Evolutionary conservation across 225 moss, liverwort and hornwort species (phyloP).

Genomic region (Lunularia cruciata): DNA sequence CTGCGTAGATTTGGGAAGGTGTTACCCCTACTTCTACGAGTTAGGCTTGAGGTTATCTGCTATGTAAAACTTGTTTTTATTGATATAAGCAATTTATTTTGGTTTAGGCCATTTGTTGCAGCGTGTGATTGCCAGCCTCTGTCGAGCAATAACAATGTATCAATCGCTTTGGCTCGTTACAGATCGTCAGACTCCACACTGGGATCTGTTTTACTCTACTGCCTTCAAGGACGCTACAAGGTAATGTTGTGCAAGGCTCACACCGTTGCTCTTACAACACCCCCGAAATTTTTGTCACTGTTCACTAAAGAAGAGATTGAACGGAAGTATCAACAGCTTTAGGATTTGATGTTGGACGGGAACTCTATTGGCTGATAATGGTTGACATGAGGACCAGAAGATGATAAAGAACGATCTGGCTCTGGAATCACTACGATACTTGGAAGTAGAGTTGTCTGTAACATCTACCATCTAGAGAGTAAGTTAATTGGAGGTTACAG

Average conservation of each 20-base stretch:
- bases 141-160: neutral
- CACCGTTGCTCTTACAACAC: conserved; percentile 51
- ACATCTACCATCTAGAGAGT: too few relatives aligned
- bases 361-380: too few relatives aligned
- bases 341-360: too few relatives aligned
- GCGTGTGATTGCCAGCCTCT: neutral
- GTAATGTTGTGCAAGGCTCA: conserved; percentile 90
- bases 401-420: too few relatives aligned
- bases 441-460: too few relatives aligned
- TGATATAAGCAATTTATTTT: too few relatives aligned
- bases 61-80: conserved; percentile 48
- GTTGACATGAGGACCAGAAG: too few relatives aligned
- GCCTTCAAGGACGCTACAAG: conserved; percentile 84
- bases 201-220: conserved; percentile 65
- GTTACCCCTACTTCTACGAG: conserved; percentile 84
- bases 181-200: conserved; percentile 61
- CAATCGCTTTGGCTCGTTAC: neutral
- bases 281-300: conserved; percentile 61
- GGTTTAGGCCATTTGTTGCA: too few relatives aligned
- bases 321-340: conserved; percentile 48
- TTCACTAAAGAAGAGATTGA: conserved; percentile 75
- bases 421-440: too few relatives aligned
- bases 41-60: conserved; percentile 74
- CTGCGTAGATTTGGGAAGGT: conserved; percentile 78
- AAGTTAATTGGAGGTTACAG: too few relatives aligned